Conservation (phyloP, 805 yeast species). For the Candida coleopterorum region DNA sequence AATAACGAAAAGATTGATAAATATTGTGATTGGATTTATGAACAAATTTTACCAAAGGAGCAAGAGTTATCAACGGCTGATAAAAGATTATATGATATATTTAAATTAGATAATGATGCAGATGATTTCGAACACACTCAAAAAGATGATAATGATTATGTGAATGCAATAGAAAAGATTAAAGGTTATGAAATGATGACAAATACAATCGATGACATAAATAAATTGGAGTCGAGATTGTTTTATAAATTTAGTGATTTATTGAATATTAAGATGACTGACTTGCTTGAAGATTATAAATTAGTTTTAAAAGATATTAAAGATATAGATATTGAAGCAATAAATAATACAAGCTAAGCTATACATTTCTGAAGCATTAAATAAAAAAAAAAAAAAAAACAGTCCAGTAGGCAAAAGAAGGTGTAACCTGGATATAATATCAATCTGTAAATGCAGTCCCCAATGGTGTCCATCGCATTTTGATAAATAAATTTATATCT, state of each 20-base stretch:
- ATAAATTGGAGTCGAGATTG: slow-evolving; percentile 1
- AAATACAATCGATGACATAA: slow-evolving; percentile 2
- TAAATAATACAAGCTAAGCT: no score
- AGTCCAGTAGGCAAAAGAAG: no score
- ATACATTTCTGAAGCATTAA: no score
- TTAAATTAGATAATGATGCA: slow-evolving; percentile 16
- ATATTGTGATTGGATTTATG: slow-evolving; percentile 50
- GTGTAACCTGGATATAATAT: no score
- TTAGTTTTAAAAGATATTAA: background rate
- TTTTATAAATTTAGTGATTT: slow-evolving; percentile 1
- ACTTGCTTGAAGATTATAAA: slow-evolving; percentile 1
- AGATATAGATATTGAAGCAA: background rate
- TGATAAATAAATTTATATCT: no score
- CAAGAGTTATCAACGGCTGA: slow-evolving; percentile 23
- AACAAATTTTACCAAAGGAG: slow-evolving; percentile 21
- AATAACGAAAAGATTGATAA: slow-evolving; percentile 37
- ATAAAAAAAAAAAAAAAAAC: no score
- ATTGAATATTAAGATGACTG: background rate
- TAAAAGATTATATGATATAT: slow-evolving; percentile 28
- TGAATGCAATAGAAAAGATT: slow-evolving; percentile 1
- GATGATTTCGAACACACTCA: slow-evolving; percentile 1
- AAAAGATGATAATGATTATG: slow-evolving; percentile 3
- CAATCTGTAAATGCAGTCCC: no score
- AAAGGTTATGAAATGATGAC: background rate
- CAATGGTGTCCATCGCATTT: no score